Evolutionary conservation across 805 yeast genomes (phyloP), one percentile per base, ranked within the genome.

Genomic region (Saccharomycopsis microspora): DNA sequence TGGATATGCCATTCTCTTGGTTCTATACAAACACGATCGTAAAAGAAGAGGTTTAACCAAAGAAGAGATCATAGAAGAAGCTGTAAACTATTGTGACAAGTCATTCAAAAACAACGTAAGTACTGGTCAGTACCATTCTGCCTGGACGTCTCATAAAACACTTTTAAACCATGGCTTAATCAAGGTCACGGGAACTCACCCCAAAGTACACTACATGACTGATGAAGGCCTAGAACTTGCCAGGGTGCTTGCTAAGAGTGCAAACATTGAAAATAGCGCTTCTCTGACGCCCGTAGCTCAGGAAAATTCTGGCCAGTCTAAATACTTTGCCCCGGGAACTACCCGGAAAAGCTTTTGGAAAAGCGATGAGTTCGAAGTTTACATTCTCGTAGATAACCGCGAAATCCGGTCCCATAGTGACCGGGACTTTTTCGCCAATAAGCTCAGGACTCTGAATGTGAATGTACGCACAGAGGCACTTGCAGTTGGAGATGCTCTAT

Each of bases 401-500:
- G 98, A 90, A 62, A 71, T 89, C 3, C 70, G 85, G 55, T 78
- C 90, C 0, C 67, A 67, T 50, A 63, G 63, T 32, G 87, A 89
- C 40, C 69, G 96, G 9, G 82, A 77, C 47, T 87, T 75, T 60
- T 88, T 93, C 58, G 64, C 69, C 1, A 70, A 67, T 2, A 74
- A 80, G 39, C 65, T 90, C 11, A 59, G 57, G 0, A 62, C 67
- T 19, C 58, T 67, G 6, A 80, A 79, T 0, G 67, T 83, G 1
- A 61, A 64, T 3, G 67, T 75, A 44, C 80, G 75, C 27, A 74
- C 72, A 1, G 62, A 75, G 43, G 67, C 85, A 1, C 67, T 93
- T 32, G 66, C 93, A 0, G 76, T 89, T 3, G 97, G 98, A 4
- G 99, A 93, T 65, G 82, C 82, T 1, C 53, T 83, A 6, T 93